A percentile compares a stretch with the other conserved stretches of the same genome.
These are phyloP conservation scores for Rhynchosporium graminicola DNA, from an alignment of 2,329 filamentous ascomycete genomes.

Conservation along the genomic window DNA sequence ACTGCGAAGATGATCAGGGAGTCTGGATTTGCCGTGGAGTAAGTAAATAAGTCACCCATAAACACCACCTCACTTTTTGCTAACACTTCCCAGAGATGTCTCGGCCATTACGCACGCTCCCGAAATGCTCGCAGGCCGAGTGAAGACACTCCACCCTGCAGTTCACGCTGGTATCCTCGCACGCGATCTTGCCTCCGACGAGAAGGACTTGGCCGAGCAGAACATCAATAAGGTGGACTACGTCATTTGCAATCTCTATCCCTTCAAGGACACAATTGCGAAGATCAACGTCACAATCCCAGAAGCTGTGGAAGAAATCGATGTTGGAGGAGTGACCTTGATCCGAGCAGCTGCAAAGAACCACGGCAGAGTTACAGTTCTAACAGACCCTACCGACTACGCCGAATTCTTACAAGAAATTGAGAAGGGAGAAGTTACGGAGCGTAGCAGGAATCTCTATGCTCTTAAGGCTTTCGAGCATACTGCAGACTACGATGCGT, in stretches of 20 bases:
- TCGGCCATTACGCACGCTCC: conserved; percentile 96
- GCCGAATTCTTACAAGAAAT: conserved; percentile 91
- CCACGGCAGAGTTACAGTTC: conserved; percentile 90
- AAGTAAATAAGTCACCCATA: conserved; percentile 44
- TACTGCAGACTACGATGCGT: conserved; percentile 92
- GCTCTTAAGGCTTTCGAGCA: conserved; percentile 98
- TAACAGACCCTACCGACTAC: conserved; percentile 93
- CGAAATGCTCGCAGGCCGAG: conserved; percentile 90
- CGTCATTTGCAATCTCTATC: conserved; percentile 97
- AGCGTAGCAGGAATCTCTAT: conserved; percentile 82
- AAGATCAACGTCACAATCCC: conserved; percentile 96
- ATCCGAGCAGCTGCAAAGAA: conserved; percentile 98
- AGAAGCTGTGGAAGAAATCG: conserved; percentile 97
- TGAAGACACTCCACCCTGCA: conserved; percentile 96
- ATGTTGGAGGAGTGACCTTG: conserved; percentile 96
- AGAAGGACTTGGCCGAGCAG: conserved; percentile 93
- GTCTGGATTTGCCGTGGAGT: conserved; percentile 94
- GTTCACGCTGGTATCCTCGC: conserved; percentile 82
- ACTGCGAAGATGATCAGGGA: conserved; percentile 97
- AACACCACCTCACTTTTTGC: background rate
- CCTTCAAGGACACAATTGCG: conserved; percentile 97
- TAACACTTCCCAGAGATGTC: conserved; percentile 67
- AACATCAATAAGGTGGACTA: conserved; percentile 95
- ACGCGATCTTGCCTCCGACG: conserved; percentile 89
- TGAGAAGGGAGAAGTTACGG: conserved; percentile 80